Evolutionary conservation across 257 asterid genomes (phyloP).

Genomic region (Nicotiana sylvestris): DNA sequence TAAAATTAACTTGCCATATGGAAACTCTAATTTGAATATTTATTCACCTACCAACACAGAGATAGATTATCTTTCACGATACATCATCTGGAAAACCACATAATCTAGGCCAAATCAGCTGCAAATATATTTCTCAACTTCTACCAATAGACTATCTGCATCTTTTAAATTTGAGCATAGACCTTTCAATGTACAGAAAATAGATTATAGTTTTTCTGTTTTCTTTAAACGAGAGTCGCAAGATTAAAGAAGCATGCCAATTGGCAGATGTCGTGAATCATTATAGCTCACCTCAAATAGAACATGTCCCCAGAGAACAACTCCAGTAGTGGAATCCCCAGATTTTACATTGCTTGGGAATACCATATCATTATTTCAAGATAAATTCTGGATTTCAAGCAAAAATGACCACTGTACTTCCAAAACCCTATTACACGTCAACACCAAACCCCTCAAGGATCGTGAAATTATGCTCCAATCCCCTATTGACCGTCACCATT

Average conservation of each 20-base stretch:
- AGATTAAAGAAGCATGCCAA: neutral
- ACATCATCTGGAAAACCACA: neutral
- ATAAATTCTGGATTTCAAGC: neutral
- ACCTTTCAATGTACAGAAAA: neutral
- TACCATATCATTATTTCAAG: neutral
- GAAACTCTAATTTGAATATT: neutral
- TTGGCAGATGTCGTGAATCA: neutral
- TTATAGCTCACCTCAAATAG: neutral
- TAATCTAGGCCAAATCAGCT: neutral
- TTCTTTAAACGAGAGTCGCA: neutral
- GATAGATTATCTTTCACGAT: neutral
- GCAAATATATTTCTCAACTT: neutral
- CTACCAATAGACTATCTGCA: neutral
- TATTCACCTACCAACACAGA: neutral
- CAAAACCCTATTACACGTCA: neutral
- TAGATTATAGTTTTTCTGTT: neutral
- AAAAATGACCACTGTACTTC: neutral
- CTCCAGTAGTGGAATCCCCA: neutral
- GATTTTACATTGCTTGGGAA: neutral
- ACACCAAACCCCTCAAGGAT: neutral
- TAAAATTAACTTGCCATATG: neutral
- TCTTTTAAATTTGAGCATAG: neutral
- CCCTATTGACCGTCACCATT: neutral
- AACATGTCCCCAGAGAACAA: neutral
- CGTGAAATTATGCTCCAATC: neutral